Evolutionary conservation across 352 stramenopile genomes (phyloP), one percentile per base, ranked within the genome.

Genomic region (Phytophthora pseudosyringae): DNA sequence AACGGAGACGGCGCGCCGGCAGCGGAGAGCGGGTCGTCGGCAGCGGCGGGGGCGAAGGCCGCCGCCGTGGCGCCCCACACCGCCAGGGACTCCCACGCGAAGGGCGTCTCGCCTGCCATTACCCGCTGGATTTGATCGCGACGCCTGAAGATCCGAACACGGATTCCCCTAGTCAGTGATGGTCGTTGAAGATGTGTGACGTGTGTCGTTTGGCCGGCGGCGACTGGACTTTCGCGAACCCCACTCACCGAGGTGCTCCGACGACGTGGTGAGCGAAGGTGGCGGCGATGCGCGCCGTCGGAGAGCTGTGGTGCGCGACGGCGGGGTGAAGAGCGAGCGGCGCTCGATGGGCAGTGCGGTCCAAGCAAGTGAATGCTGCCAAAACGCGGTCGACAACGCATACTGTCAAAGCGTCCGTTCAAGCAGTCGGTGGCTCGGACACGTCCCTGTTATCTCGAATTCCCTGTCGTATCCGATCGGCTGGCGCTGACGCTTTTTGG

Each of bases 111-210:
- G 41, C 47, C 39, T 59, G 28, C 51, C 59, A 62, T 68, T 44
- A 43, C 43, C 6, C n/a, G 15, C 7, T 38, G 10, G 33, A 38
- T 54, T 28, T n/a, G 6, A 32, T 21, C 39, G 41, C 39, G 55
- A 33, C 55, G 33, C 32, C 51, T 66, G 9, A 70, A 66, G 63
- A 70, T 71, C 40, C 29, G 29, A 4, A 9, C 16, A 16, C 3
- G 25, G 16, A 43, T 53, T 35, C 5, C 15, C 13, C 3, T 50
- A 49, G 44, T 26, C 10, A 59, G 46, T 66, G 40, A 66, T 66
- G 55, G 55, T 70, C 47, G 39, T 70, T 66, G 56, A 65, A 70
- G 54, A 53, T 62, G 53, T 35, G 36, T 53, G 54, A 59, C 32
- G 51, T 46, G 33, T 47, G 36, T 31, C 39, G 38, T 58, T 61